Conservation (phyloP, 306 rosid species). For the Citrullus mucosospermus region DNA sequence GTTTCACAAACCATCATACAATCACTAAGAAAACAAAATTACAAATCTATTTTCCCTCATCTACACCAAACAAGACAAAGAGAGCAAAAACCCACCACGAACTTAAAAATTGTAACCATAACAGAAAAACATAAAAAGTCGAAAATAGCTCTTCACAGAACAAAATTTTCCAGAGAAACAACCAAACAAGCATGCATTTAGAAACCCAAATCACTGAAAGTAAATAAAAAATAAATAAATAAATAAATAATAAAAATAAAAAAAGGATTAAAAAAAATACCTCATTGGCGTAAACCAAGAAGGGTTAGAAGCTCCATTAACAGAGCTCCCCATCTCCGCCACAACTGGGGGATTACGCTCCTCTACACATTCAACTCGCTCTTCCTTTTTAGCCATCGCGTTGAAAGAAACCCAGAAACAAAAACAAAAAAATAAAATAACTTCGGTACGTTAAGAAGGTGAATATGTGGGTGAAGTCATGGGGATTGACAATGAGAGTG, state of each 20-base stretch:
- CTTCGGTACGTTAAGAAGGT: neutral
- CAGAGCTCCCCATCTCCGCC: neutral
- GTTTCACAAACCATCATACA: neutral
- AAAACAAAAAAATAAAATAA: neutral
- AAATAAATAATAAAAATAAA: too few relatives aligned
- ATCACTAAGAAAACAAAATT: neutral
- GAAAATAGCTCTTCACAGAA: neutral
- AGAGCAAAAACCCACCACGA: neutral
- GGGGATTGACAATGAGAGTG: neutral
- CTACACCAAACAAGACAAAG: neutral
- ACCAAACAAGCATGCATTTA: neutral
- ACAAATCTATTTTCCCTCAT: neutral
- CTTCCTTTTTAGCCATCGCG: neutral
- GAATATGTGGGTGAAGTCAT: neutral
- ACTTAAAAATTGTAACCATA: neutral
- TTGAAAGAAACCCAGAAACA: neutral
- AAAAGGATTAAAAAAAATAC: neutral
- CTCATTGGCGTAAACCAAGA: conserved; percentile 7
- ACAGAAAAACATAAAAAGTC: neutral
- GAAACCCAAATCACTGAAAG: neutral
- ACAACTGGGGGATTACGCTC: neutral
- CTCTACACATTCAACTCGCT: neutral
- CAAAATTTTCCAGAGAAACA: neutral
- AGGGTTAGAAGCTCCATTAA: neutral
- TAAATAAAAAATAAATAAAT: too few relatives aligned